These are phyloP conservation scores for Tolypocladium paradoxum DNA, from an alignment of 2,329 filamentous ascomycete genomes.

Conservation along the genomic window DNA sequence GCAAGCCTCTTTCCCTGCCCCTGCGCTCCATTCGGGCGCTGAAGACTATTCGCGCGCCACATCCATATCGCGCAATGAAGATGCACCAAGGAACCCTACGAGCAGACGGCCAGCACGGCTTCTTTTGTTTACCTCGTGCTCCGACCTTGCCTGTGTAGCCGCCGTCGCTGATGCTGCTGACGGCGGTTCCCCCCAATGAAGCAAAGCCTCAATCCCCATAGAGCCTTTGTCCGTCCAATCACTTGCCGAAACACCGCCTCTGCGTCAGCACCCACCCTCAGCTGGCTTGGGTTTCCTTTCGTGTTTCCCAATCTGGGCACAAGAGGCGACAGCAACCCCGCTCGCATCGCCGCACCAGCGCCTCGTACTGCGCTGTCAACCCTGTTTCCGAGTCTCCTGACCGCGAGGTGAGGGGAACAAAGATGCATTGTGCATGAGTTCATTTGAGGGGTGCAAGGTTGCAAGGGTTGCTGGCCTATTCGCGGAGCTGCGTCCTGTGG, in stretches of 20 bases:
- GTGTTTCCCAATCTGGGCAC: constrained; percentile 1
- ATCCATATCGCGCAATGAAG: background rate
- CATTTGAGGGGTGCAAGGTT: constrained; percentile 12
- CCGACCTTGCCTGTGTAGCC: background rate
- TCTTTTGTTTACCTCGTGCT: background rate
- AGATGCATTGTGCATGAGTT: constrained; percentile 15
- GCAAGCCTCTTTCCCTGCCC: background rate
- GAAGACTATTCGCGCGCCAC: background rate
- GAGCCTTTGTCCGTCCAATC: background rate
- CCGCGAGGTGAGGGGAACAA: constrained; percentile 15
- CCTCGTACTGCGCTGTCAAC: background rate
- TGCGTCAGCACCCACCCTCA: constrained; percentile 1
- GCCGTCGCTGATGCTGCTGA: background rate
- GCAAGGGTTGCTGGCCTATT: constrained; percentile 8
- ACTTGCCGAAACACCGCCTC: background rate
- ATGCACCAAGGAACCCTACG: background rate
- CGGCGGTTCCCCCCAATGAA: background rate
- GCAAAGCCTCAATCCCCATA: background rate
- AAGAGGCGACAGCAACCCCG: constrained; percentile 1
- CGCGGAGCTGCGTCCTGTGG: background rate
- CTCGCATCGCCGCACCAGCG: background rate
- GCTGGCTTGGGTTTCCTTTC: background rate
- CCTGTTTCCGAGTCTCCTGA: constrained; percentile 9
- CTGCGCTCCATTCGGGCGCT: background rate
- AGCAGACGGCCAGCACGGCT: background rate